Evolutionary conservation across 179 eudicot species (phyloP).

Genomic region (Heliamphora pulchella): DNA sequence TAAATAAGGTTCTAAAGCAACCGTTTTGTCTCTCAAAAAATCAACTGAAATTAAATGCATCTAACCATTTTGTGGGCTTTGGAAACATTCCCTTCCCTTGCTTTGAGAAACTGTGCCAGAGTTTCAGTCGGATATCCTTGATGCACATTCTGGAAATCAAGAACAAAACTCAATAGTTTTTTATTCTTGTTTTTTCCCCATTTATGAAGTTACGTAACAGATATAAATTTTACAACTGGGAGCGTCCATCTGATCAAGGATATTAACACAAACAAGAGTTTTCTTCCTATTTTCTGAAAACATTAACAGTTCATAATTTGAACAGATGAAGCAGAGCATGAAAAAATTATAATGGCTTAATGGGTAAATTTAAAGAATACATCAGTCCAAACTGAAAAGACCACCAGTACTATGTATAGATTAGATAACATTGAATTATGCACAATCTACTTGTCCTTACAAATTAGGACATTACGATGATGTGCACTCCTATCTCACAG

Average conservation of each 20-base stretch:
- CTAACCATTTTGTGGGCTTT: slow-evolving; percentile 84
- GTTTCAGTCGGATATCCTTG: slow-evolving; percentile 69
- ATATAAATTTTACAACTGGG: not conserved
- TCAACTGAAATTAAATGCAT: slow-evolving; percentile 16
- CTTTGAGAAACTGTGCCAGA: slow-evolving; percentile 60
- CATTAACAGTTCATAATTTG: not conserved
- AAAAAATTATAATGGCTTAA: not conserved
- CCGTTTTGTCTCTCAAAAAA: not conserved
- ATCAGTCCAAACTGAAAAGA: not conserved
- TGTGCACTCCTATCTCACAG: not conserved
- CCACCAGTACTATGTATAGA: not conserved
- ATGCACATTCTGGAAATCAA: slow-evolving; percentile 64
- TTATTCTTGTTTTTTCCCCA: not conserved
- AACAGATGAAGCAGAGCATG: not conserved
- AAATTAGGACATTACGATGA: not conserved
- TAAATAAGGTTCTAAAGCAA: slow-evolving; percentile 10
- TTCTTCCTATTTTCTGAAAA: slow-evolving; percentile 5
- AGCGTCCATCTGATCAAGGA: slow-evolving; percentile 18
- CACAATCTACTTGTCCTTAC: not conserved
- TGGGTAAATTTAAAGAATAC: not conserved
- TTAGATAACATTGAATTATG: not conserved
- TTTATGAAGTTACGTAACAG: not conserved
- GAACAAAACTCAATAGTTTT: not conserved
- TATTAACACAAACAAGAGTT: not conserved
- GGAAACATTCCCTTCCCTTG: slow-evolving; percentile 77